A percentile compares a stretch with the other conserved stretches of the same genome.
Evolutionary conservation across 192 early-diverging fungal species (phyloP).

Genomic region (Paraglomus brasilianum): DNA sequence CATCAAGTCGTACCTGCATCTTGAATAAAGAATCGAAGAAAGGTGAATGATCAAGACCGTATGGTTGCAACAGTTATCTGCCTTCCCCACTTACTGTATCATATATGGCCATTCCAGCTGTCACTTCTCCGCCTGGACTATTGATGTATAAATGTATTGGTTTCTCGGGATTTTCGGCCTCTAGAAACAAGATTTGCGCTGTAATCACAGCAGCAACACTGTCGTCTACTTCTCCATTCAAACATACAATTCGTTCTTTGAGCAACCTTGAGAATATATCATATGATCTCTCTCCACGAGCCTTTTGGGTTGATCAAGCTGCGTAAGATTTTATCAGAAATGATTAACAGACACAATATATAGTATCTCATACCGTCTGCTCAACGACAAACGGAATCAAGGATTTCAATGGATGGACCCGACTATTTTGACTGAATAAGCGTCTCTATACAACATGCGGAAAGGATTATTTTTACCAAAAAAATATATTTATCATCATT

Average conservation of each 20-base stretch:
- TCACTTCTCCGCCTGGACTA: constrained; percentile 95
- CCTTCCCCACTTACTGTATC: constrained; percentile 61
- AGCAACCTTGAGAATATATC: constrained; percentile 97
- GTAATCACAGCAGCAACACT: constrained; percentile 82
- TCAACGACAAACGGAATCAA: constrained; percentile 67
- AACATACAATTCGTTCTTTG: constrained; percentile 94
- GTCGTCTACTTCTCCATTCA: constrained; percentile 92
- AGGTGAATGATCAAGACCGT: background rate
- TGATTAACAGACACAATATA: background rate
- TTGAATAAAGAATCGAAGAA: background rate
- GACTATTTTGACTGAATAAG: no score
- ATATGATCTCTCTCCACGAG: constrained; percentile 89
- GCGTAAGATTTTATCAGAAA: background rate
- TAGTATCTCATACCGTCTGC: constrained; percentile 49
- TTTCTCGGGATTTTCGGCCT: constrained; percentile 92
- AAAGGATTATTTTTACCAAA: no score
- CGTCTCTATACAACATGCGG: no score
- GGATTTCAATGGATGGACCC: background rate
- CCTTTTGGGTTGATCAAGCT: constrained; percentile 34
- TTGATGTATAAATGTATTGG: constrained; percentile 97
- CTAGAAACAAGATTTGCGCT: constrained; percentile 92
- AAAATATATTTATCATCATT: no score
- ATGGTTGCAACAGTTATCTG: background rate
- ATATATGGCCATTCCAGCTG: constrained; percentile 92
- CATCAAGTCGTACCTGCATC: constrained; percentile 27